These are phyloP conservation scores for Alloteropsis angusta DNA, from an alignment of 202 grass and related monocot genomes.

Conservation along the genomic window DNA sequence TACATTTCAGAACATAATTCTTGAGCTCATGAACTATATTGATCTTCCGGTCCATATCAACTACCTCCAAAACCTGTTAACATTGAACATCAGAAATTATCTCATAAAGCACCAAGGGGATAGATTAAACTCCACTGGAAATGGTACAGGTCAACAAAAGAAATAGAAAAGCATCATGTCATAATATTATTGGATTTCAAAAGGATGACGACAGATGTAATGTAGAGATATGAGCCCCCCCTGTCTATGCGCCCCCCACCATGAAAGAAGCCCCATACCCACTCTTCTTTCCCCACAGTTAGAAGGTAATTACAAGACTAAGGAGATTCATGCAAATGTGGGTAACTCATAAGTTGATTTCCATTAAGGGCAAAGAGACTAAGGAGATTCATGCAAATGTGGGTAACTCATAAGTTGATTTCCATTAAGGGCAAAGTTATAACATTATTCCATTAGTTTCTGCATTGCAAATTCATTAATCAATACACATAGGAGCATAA, in stretches of 20 bases:
- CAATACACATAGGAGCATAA: not conserved
- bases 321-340: not conserved
- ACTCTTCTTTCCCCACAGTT: no score
- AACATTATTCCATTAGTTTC: not conserved
- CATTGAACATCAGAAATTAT: slow-evolving; percentile 9
- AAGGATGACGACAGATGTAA: not conserved
- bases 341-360: not conserved
- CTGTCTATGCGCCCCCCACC: no score
- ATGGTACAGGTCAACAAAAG: not conserved
- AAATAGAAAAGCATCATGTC: not conserved
- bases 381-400: not conserved
- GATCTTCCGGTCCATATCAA: slow-evolving; percentile 51
- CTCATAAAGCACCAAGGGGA: not conserved
- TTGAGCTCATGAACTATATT: slow-evolving; percentile 50
- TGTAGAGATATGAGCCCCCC: no score
- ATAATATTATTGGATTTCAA: not conserved
- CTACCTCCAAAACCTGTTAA: slow-evolving; percentile 57
- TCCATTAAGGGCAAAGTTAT: not conserved
- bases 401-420: not conserved
- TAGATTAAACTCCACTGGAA: not conserved
- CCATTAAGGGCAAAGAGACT: not conserved
- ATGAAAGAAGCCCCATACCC: no score
- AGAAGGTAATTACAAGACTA: not conserved
- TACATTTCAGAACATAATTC: slow-evolving; percentile 47
- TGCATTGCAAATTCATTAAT: not conserved